phyloP scores from a whole-genome alignment of 495 filamentous ascomycete species.

The Penicillium longicatenatum region DNA sequence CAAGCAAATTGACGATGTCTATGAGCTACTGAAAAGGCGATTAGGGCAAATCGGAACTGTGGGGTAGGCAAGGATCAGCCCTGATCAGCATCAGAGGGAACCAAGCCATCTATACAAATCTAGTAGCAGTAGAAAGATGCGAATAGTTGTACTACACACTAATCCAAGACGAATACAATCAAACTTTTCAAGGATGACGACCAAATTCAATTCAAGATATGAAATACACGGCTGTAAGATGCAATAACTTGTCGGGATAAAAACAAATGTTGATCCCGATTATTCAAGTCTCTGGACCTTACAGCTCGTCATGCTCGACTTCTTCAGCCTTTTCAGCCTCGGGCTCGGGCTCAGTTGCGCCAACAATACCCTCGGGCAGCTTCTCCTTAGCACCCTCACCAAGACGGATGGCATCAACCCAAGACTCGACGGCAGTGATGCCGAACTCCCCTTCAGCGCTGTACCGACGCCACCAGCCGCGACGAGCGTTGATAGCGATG shows the following conservation, averaged over 20 bases:
- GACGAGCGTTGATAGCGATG: conserved; percentile 79
- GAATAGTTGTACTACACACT: neutral
- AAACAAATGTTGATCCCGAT: neutral
- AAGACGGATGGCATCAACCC: conserved; percentile 85
- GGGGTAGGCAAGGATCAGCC: no score
- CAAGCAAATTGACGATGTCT: no score
- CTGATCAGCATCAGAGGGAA: no score
- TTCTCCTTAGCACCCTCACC: conserved; percentile 82
- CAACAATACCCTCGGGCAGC: conserved; percentile 73
- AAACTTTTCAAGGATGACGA: neutral
- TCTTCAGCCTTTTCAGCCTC: conserved; percentile 29
- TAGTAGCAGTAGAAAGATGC: no score
- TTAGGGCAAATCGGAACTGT: no score
- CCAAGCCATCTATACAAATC: no score
- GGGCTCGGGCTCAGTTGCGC: conserved; percentile 41
- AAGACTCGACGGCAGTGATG: conserved; percentile 67
- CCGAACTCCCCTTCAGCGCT: conserved; percentile 56
- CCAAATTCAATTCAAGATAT: neutral
- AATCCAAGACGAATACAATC: neutral
- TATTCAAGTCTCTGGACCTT: conserved; percentile 4
- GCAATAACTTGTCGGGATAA: neutral
- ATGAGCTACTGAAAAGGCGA: no score
- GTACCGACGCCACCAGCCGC: conserved; percentile 83
- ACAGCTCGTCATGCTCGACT: conserved; percentile 46
- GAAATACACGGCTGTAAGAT: neutral